Conservation (phyloP, 192 early-diverging fungal species). For the Backusella sp. region DNA sequence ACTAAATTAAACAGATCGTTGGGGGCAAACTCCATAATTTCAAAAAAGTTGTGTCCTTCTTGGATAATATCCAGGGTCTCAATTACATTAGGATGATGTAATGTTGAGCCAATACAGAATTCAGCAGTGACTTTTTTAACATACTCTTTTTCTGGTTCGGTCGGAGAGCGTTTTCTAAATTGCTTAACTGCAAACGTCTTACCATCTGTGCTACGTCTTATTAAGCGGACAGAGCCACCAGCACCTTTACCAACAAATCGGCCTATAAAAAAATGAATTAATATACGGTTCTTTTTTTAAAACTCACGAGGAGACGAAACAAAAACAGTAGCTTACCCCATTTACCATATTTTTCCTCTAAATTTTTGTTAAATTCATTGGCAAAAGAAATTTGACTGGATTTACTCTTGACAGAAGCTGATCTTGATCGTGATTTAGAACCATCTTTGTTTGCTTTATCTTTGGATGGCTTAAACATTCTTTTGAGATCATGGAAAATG, state of each 20-base stretch:
- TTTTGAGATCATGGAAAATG: conserved; percentile 51
- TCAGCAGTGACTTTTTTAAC: conserved; percentile 84
- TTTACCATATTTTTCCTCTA: conserved; percentile 39
- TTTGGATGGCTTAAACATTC: conserved; percentile 42
- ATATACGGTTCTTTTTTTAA: not conserved
- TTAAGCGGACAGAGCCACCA: conserved; percentile 74
- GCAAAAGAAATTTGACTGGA: conserved; percentile 33
- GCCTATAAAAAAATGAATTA: conserved; percentile 21
- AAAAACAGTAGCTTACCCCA: conserved; percentile 35
- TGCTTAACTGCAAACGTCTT: conserved; percentile 79
- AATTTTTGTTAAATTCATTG: conserved; percentile 37
- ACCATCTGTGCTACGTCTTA: conserved; percentile 58
- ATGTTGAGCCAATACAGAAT: conserved; percentile 79
- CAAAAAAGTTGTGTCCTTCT: conserved; percentile 61
- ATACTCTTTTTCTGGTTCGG: conserved; percentile 74
- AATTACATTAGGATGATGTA: conserved; percentile 80
- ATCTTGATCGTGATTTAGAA: not conserved
- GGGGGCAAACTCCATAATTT: conserved; percentile 93
- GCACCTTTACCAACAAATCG: conserved; percentile 63
- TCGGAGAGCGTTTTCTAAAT: conserved; percentile 64
- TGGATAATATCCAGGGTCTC: conserved; percentile 79
- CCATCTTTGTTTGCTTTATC: conserved; percentile 18
- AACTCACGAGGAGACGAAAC: not conserved
- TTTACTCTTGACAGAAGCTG: not conserved
- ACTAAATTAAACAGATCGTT: conserved; percentile 90